phyloP scores from a whole-genome alignment of 495 filamentous ascomycete species.

The Podospora conica region DNA sequence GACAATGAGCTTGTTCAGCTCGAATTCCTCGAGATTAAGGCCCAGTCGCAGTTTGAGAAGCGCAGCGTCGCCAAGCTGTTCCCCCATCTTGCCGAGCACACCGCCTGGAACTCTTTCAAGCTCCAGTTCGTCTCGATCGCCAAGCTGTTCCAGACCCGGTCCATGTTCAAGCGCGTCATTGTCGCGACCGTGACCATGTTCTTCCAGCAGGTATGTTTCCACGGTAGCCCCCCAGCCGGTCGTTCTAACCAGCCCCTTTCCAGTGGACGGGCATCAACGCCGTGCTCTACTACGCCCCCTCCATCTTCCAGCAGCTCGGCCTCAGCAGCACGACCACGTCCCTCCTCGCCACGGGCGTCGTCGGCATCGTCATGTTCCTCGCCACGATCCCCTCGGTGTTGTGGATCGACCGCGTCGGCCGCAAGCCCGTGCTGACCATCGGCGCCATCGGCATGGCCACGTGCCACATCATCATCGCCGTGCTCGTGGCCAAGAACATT shows the following conservation, averaged over 20 bases:
- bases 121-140: conserved; percentile 67
- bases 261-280: conserved; percentile 72
- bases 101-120: conserved; percentile 55
- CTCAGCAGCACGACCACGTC: conserved; percentile 56
- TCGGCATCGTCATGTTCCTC: conserved; percentile 69
- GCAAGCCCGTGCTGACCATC: conserved; percentile 51
- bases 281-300: conserved; percentile 66
- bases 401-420: conserved; percentile 55
- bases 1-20: conserved; percentile 63
- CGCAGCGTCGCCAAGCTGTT: conserved; percentile 64
- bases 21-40: conserved; percentile 78
- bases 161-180: conserved; percentile 71
- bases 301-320: conserved; percentile 66
- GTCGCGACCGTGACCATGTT: conserved; percentile 64
- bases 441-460: conserved; percentile 54
- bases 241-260: not conserved
- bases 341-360: conserved; percentile 72
- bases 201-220: conserved; percentile 52
- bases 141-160: conserved; percentile 62
- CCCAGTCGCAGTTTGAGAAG: conserved; percentile 74
- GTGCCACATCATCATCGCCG: conserved; percentile 67
- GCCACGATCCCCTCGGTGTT: conserved; percentile 63
- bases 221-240: no score
- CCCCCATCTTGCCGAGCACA: conserved; percentile 57
- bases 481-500: conserved; percentile 61